Percentiles rank a stretch among this genome's conserved stretches.
Conservation (phyloP, 345 rosid genomes). For the Pelargonium nanum region DNA sequence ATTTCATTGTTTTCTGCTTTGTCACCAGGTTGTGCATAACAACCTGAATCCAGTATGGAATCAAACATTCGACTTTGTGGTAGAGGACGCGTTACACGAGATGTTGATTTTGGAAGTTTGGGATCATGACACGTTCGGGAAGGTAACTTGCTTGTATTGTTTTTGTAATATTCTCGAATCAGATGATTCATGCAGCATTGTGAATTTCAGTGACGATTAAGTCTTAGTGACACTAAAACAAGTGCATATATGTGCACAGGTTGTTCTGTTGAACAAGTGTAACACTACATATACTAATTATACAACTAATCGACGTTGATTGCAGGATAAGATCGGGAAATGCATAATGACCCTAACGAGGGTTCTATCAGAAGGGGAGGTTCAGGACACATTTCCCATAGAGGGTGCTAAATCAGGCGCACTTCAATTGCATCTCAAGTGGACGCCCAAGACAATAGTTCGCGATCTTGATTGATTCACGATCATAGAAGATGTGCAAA, state of each 20-base stretch:
- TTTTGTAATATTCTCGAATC: no score
- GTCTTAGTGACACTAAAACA: no score
- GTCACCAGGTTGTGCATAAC: slow-evolving; percentile 91
- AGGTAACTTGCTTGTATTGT: slow-evolving; percentile 35
- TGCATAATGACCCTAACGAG: slow-evolving; percentile 74
- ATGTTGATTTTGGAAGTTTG: slow-evolving; percentile 87
- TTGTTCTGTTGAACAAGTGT: no score
- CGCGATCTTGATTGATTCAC: slow-evolving; percentile 23
- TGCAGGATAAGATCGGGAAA: slow-evolving; percentile 74
- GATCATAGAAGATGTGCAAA: no score
- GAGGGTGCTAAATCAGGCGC: slow-evolving; percentile 65
- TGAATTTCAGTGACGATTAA: no score
- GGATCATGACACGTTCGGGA: slow-evolving; percentile 98
- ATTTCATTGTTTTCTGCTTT: no score
- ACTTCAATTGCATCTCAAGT: slow-evolving; percentile 55
- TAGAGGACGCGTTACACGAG: slow-evolving; percentile 94
- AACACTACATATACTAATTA: no score
- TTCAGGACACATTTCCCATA: slow-evolving; percentile 41
- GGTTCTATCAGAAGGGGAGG: slow-evolving; percentile 69
- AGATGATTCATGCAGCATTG: no score
- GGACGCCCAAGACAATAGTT: slow-evolving; percentile 59
- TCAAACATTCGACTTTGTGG: slow-evolving; percentile 94
- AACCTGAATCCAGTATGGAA: slow-evolving; percentile 94
- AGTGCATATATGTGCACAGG: no score
- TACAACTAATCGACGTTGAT: no score